A percentile compares a stretch with the other conserved stretches of the same genome.
Conservation (phyloP, 2,329 filamentous ascomycete species). For the Trichoderma koningii region DNA sequence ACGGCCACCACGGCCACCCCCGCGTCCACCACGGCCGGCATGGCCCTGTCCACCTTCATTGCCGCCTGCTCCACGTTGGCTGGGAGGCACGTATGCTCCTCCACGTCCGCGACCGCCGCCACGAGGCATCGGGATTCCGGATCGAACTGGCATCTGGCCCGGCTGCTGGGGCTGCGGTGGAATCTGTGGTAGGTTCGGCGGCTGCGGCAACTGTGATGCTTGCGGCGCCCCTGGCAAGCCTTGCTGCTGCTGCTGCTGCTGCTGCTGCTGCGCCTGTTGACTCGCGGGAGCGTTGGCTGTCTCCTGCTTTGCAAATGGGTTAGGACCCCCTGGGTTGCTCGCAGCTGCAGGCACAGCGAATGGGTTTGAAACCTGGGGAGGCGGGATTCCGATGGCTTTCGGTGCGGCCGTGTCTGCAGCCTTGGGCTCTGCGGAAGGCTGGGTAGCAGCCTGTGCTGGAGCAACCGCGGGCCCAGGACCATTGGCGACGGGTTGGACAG, state of each 20-base stretch:
- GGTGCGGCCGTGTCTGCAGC: neutral
- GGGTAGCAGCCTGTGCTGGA: conserved; percentile 21
- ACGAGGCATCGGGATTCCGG: conserved; percentile 47
- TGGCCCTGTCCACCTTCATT: conserved; percentile 38
- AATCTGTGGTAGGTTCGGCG: conserved; percentile 28
- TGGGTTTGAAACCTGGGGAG: conserved; percentile 37
- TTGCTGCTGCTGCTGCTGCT: conserved; percentile 6
- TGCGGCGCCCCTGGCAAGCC: conserved; percentile 28
- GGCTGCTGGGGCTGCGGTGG: conserved; percentile 32
- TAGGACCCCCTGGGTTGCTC: conserved; percentile 29
- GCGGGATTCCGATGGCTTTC: conserved; percentile 31
- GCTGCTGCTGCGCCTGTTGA: conserved; percentile 26
- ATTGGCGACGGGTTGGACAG: neutral
- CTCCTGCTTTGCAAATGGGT: conserved; percentile 37
- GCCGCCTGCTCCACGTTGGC: conserved; percentile 42
- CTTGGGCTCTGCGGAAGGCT: neutral
- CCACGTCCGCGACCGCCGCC: conserved; percentile 46
- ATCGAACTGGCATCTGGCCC: conserved; percentile 34
- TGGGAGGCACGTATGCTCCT: conserved; percentile 43
- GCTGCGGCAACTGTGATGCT: conserved; percentile 30
- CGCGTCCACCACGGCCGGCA: conserved; percentile 44
- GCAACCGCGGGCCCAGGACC: conserved; percentile 29
- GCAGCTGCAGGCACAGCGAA: conserved; percentile 36
- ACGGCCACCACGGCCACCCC: conserved; percentile 46
- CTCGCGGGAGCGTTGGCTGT: conserved; percentile 27